phyloP scores from a whole-genome alignment of 371 early-diverging fungal species.

The Mucor irregularis region DNA sequence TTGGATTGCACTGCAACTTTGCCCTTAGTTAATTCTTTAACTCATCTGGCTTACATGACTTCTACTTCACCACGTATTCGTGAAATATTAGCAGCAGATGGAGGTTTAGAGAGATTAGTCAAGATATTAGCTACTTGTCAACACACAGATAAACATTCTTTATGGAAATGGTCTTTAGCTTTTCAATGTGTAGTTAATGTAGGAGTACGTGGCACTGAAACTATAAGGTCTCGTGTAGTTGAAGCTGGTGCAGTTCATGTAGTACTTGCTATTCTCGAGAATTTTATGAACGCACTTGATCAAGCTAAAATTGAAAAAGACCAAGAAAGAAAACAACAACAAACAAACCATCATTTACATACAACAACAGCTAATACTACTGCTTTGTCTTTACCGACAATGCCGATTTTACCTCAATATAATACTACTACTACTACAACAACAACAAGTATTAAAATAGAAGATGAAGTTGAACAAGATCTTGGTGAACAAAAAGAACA shows the following conservation, averaged over 20 bases:
- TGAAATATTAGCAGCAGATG: slow-evolving; percentile 80
- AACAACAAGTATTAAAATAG: too few relatives aligned
- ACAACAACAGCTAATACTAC: slow-evolving; percentile 16
- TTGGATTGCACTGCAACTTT: slow-evolving; percentile 84
- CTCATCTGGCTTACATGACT: slow-evolving; percentile 82
- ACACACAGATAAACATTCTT: slow-evolving; percentile 65
- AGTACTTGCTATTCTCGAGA: slow-evolving; percentile 75
- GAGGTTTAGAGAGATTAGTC: slow-evolving; percentile 83
- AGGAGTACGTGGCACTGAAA: slow-evolving; percentile 79
- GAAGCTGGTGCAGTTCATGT: slow-evolving; percentile 80
- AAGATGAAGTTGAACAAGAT: not conserved
- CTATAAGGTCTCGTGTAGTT: slow-evolving; percentile 78
- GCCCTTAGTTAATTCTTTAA: slow-evolving; percentile 83
- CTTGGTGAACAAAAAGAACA: not conserved
- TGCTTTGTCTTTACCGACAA: slow-evolving; percentile 19
- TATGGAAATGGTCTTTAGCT: slow-evolving; percentile 81
- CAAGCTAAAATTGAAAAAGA: slow-evolving; percentile 64
- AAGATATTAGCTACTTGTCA: slow-evolving; percentile 66
- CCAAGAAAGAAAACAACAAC: slow-evolving; percentile 43
- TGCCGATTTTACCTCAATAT: too few relatives aligned
- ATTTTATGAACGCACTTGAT: slow-evolving; percentile 61
- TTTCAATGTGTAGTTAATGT: slow-evolving; percentile 85
- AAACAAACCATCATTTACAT: slow-evolving; percentile 19
- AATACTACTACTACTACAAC: slow-evolving; percentile 7
- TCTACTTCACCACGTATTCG: slow-evolving; percentile 78